A percentile compares a stretch with the other conserved stretches of the same genome.
These are phyloP conservation scores for Ensete glaucum DNA, from an alignment of 176 grass and related monocot species.

Conservation along the genomic window DNA sequence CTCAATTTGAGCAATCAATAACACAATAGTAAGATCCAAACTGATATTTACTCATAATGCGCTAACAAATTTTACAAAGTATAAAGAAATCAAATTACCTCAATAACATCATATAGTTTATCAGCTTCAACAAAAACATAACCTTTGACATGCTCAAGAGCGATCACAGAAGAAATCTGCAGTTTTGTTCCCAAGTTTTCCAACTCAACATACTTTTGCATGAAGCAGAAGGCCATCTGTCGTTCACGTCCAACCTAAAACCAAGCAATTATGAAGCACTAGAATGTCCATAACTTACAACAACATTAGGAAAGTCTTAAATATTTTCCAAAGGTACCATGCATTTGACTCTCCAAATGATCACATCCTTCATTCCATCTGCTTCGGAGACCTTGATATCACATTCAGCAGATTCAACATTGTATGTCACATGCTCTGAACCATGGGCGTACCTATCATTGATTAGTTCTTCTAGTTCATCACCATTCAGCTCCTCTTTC, in stretches of 20 bases:
- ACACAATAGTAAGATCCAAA: background rate
- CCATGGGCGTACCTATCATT: slow-evolving; percentile 49
- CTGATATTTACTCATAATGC: background rate
- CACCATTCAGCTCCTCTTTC: slow-evolving; percentile 85
- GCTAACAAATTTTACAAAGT: background rate
- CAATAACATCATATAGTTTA: slow-evolving; percentile 75
- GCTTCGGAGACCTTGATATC: slow-evolving; percentile 28
- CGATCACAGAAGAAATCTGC: slow-evolving; percentile 75
- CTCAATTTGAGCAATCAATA: background rate
- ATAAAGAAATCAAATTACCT: slow-evolving; percentile 40
- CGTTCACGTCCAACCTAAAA: slow-evolving; percentile 72
- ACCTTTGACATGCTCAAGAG: slow-evolving; percentile 88
- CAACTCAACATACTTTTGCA: slow-evolving; percentile 88
- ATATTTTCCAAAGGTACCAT: slow-evolving; percentile 45
- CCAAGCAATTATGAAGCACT: slow-evolving; percentile 26
- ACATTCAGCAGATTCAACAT: slow-evolving; percentile 39
- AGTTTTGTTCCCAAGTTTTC: slow-evolving; percentile 58
- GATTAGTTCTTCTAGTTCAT: slow-evolving; percentile 83
- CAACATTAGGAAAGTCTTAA: background rate
- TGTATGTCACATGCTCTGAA: slow-evolving; percentile 34
- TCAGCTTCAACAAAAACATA: slow-evolving; percentile 95
- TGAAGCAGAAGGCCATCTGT: slow-evolving; percentile 87
- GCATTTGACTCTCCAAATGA: slow-evolving; percentile 88
- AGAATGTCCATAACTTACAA: slow-evolving; percentile 1
- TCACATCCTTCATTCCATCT: slow-evolving; percentile 46